Conservation (phyloP, 169 alveolate species). For the Plasmodium cynomolgi region DNA sequence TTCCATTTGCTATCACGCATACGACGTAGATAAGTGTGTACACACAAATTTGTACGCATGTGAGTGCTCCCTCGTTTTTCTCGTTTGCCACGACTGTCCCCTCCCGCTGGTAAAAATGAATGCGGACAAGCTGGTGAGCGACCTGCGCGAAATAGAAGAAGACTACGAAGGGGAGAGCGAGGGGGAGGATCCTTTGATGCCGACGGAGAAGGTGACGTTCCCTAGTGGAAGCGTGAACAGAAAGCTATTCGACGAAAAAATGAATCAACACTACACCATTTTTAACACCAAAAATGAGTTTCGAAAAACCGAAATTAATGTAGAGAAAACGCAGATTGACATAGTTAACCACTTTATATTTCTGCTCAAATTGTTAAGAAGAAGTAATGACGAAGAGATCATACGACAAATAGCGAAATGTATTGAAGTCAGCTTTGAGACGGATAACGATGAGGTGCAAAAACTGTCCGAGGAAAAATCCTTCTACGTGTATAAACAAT, state of each 20-base stretch:
- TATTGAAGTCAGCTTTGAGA: conserved; percentile 32
- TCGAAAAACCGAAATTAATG: conserved; percentile 13
- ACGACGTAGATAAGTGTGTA: conserved; percentile 2
- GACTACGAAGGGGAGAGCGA: not conserved
- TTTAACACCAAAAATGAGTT: conserved; percentile 66
- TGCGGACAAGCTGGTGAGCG: conserved; percentile 12
- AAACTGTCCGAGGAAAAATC: conserved; percentile 38
- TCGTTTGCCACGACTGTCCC: not conserved
- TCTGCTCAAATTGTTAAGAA: conserved; percentile 33
- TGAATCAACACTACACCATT: conserved; percentile 21
- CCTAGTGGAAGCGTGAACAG: not conserved
- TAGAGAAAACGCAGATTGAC: conserved; percentile 38
- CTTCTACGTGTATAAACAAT: conserved; percentile 22
- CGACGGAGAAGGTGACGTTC: not conserved
- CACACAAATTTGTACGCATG: not conserved
- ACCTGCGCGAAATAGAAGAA: conserved; percentile 27
- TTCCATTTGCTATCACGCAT: not conserved
- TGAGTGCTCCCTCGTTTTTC: not conserved
- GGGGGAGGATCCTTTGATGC: not conserved
- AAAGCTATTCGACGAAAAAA: conserved; percentile 1
- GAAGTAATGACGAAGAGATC: not conserved
- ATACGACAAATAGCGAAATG: conserved; percentile 9
- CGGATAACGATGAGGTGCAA: conserved; percentile 23
- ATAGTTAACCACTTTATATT: conserved; percentile 34
- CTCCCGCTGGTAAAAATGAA: conserved; percentile 2